phyloP scores from a whole-genome alignment of 805 yeast genomes.

The Hanseniaspora clermontiae region DNA sequence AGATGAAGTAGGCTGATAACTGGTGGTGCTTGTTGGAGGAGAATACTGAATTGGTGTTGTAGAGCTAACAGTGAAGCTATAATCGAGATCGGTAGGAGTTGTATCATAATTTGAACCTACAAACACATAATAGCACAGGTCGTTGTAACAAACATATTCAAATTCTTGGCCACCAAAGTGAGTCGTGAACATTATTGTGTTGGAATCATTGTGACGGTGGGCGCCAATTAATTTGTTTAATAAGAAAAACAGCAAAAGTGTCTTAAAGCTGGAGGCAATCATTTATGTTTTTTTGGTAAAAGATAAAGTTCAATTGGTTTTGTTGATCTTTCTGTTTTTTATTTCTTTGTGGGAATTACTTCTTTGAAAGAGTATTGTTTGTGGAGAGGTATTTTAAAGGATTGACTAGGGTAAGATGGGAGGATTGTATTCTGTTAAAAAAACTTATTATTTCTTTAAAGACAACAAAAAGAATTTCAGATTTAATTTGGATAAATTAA shows the following conservation, averaged over 20 bases:
- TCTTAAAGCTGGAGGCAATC: background rate
- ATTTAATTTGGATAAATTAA: too few relatives aligned
- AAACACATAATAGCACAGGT: background rate
- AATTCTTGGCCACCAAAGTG: background rate
- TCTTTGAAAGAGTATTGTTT: background rate
- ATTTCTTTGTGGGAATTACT: background rate
- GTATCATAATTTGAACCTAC: background rate
- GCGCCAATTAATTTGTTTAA: background rate
- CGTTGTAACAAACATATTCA: background rate
- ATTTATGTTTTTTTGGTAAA: background rate
- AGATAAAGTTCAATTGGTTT: background rate
- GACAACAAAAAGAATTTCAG: background rate
- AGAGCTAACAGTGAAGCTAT: too few relatives aligned
- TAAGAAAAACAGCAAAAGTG: background rate
- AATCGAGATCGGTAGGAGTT: background rate
- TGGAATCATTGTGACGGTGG: background rate
- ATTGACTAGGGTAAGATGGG: slow-evolving; percentile 9
- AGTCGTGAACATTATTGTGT: background rate
- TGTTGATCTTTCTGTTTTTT: background rate
- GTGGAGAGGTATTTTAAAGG: background rate
- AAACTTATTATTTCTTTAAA: background rate
- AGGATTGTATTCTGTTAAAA: background rate
- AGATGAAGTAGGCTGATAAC: background rate
- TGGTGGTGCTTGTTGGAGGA: background rate
- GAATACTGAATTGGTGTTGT: too few relatives aligned